Conservation (phyloP, 2,329 filamentous ascomycete genomes). For the Aspergillus melleus region DNA sequence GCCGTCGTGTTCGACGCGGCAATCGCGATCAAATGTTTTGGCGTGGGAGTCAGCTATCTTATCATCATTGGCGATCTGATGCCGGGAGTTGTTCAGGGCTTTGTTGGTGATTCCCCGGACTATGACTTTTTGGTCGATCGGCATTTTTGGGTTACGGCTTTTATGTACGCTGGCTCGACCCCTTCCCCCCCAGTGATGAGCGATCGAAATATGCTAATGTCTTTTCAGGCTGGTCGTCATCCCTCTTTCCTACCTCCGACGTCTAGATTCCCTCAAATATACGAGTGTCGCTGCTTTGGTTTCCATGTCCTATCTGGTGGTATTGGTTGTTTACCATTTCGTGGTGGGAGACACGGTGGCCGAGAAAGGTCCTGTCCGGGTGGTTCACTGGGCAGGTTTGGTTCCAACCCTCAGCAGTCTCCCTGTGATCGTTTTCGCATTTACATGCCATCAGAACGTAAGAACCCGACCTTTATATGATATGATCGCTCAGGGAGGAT, state of each 20-base stretch:
- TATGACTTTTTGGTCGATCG: conserved; percentile 79
- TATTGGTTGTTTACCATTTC: conserved; percentile 93
- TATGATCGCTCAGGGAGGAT: neutral
- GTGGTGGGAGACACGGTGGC: conserved; percentile 71
- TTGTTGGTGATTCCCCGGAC: conserved; percentile 63
- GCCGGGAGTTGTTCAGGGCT: conserved; percentile 87
- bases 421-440: conserved; percentile 97
- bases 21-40: conserved; percentile 97
- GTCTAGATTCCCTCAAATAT: conserved; percentile 94
- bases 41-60: conserved; percentile 93
- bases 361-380: conserved; percentile 71
- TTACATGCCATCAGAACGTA: conserved; percentile 98
- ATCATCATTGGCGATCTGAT: conserved; percentile 99
- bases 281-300: conserved; percentile 88
- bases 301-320: conserved; percentile 90
- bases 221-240: conserved; percentile 76
- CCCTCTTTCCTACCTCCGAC: conserved; percentile 85
- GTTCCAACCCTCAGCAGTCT: conserved; percentile 79
- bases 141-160: conserved; percentile 96
- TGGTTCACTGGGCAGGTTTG: conserved; percentile 76
- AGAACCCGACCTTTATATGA: conserved; percentile 26
- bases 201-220: conserved; percentile 14
- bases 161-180: conserved; percentile 63
- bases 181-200: neutral
- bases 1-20: conserved; percentile 93